These are phyloP conservation scores for Herpetomonas tarakana DNA, from an alignment of 208 protist genomes.

Conservation along the genomic window DNA sequence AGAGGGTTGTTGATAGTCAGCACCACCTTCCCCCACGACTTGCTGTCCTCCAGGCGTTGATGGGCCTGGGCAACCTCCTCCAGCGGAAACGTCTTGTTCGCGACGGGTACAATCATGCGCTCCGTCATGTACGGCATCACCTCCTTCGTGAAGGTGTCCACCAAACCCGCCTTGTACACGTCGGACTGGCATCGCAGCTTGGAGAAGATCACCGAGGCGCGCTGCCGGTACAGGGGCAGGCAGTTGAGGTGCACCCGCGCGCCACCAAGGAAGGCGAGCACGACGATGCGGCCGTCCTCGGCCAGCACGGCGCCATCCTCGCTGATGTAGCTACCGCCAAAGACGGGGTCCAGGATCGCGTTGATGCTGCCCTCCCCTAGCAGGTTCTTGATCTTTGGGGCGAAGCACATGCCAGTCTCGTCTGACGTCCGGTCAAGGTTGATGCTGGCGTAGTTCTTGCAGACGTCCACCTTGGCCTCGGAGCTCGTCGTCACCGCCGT, in stretches of 20 bases:
- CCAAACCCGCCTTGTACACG: slow-evolving; percentile 61
- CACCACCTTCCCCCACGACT: slow-evolving; percentile 65
- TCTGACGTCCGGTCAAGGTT: slow-evolving; percentile 60
- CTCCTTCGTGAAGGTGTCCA: slow-evolving; percentile 51
- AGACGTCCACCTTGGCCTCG: slow-evolving; percentile 67
- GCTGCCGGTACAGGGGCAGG: slow-evolving; percentile 57
- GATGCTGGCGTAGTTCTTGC: slow-evolving; percentile 56
- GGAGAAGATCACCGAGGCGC: slow-evolving; percentile 65
- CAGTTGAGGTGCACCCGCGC: slow-evolving; percentile 50
- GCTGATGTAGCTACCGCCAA: slow-evolving; percentile 68
- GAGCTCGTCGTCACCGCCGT: slow-evolving; percentile 63
- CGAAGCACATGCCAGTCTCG: slow-evolving; percentile 60
- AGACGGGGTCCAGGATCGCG: slow-evolving; percentile 77
- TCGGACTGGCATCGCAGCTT: slow-evolving; percentile 56
- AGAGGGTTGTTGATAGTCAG: slow-evolving; percentile 22
- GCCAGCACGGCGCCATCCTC: slow-evolving; percentile 57
- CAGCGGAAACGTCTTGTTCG: slow-evolving; percentile 60
- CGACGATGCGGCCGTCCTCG: slow-evolving; percentile 64
- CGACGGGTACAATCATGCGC: slow-evolving; percentile 51
- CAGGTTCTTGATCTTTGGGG: slow-evolving; percentile 48
- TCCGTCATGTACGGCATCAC: slow-evolving; percentile 52
- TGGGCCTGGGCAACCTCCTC: slow-evolving; percentile 71
- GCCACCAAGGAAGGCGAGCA: slow-evolving; percentile 70
- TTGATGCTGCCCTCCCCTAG: slow-evolving; percentile 54
- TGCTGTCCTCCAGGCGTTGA: slow-evolving; percentile 44